phyloP scores from a whole-genome alignment of 2,329 filamentous ascomycete genomes.

The Stromatinia cepivora region DNA sequence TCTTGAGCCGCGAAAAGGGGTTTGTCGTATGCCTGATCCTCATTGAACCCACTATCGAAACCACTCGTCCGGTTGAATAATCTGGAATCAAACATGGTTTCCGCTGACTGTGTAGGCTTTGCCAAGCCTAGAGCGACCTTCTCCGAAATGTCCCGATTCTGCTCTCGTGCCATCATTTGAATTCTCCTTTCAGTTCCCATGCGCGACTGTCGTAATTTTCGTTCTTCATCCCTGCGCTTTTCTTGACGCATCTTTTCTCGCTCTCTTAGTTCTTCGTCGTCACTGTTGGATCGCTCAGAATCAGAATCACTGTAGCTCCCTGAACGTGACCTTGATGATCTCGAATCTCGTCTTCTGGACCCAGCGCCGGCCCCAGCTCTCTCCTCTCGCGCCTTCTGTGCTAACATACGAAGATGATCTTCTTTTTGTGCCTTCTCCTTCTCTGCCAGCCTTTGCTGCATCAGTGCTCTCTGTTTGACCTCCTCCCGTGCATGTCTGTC shows the following conservation, averaged over 20 bases:
- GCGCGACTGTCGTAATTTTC: slow-evolving; percentile 86
- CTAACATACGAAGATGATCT: slow-evolving; percentile 82
- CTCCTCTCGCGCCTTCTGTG: slow-evolving; percentile 89
- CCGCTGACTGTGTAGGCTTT: slow-evolving; percentile 87
- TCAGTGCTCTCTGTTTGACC: slow-evolving; percentile 84
- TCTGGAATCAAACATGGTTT: slow-evolving; percentile 95
- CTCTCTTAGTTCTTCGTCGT: slow-evolving; percentile 71
- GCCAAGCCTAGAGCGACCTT: slow-evolving; percentile 93
- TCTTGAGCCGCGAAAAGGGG: slow-evolving; percentile 95
- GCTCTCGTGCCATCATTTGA: slow-evolving; percentile 90
- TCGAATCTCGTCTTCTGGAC: slow-evolving; percentile 41
- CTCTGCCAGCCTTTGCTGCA: slow-evolving; percentile 95
- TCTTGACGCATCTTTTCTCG: slow-evolving; percentile 78
- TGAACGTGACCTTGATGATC: slow-evolving; percentile 44
- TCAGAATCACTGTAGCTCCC: slow-evolving; percentile 55
- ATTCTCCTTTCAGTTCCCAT: slow-evolving; percentile 94
- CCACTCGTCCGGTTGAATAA: slow-evolving; percentile 93
- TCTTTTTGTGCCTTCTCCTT: slow-evolving; percentile 96
- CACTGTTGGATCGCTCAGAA: slow-evolving; percentile 44
- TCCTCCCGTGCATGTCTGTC: slow-evolving; percentile 95
- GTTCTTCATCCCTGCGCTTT: slow-evolving; percentile 76
- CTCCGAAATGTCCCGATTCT: slow-evolving; percentile 95
- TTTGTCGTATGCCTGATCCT: slow-evolving; percentile 97
- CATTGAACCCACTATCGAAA: slow-evolving; percentile 90
- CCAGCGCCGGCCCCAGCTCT: slow-evolving; percentile 56